Evolutionary conservation across 345 rosid genomes (phyloP), one percentile per base, ranked within the genome.

Genomic region (Ceriops tagal): DNA sequence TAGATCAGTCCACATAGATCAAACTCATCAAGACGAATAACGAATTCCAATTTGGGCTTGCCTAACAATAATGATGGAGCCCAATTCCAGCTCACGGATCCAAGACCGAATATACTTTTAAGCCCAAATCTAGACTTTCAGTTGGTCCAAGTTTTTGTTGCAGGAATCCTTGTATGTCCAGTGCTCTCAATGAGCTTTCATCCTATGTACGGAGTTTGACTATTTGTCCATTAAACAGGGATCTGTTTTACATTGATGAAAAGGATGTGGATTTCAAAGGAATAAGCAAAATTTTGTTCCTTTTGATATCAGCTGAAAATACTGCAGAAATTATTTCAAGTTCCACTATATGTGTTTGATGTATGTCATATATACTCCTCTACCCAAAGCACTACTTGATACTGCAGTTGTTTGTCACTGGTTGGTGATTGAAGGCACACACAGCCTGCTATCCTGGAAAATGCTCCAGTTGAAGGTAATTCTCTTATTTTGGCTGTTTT

Each of bases 71-170:
- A 28, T 28, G 3, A 28, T 4, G 34, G 34, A 31, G 34, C 5
- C 34, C 34, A 31, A 31, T 31, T 31, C 34, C 34, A 5, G 34
- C 6, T 31, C 34, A 31, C 5, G 6, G 34, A 31, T 31, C 34
- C 34, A 31, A 31, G 34, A 5, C 34, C 6, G 0, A 32, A 32
- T 34, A 34, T 34, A 6, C 37, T 7, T 34, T 34, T 7, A 34
- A 34, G 37, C 24, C 24, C 24, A 24, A 24, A 92, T 77, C 99
- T 98, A 32, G 95, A 88, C 27, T 90, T 92, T 79, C 96, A 90
- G 83, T 96, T 86, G 73, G 97, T 96, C 67, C 97, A 89, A 81
- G 99, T 96, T 19, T 89, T 87, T 77, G 90, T 96, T 75, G 99
- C 99, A 2, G 99, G 99, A 78, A 79, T 90, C 67, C 98, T 92